Base-by-base conservation (phyloP, 2,329 filamentous ascomycete species). In the Ceratocystis harringtonii region DNA sequence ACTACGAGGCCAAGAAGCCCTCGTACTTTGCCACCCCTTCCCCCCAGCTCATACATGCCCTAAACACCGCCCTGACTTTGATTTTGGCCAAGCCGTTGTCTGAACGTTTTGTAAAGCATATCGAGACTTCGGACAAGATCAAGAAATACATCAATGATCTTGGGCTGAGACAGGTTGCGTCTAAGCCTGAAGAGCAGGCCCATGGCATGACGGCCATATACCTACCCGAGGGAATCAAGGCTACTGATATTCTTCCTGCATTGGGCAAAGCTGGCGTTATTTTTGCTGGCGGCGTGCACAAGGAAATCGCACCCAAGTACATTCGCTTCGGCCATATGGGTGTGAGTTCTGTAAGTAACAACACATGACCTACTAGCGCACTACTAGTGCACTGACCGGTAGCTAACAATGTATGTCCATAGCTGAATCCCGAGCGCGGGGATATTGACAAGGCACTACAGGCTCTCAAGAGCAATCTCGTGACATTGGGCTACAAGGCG, bases 121-220 rank as follows among this genome's bases (percentile, higher is more conserved):
- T 82, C 69, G 85, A 86, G 69, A 84, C 85, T 6, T 95, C 90
- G 0, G 84, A 94, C 75, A 87, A 85, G 74, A 84, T 97, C 74
- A 97, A 99, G 83, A 84, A 89, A 73, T 84, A 88, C 19, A 80
- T 96, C 63, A 77, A 84, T 4, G 87, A 88, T 63, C 80, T 97
- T 44, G 94, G 94, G 3, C 81, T 99, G 67, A 88, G 90, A 78
- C 89, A 96, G 74, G 81, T 99, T 45, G 92, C 94, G 25, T 76
- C 83, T 44, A 89, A 92, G 75, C 87, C 89, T 0, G 90, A 92
- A 71, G 88, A 95, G 76, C 92, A 97, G 78, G 91, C 94, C 52
- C 92, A 95, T 75, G 91, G 89, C 71, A 99, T 99, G 94, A 99
- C 94, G 2, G 92, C 94, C 67, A 94, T 99, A 70, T 96, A 94